A percentile compares a stretch with the other conserved stretches of the same genome.
phyloP scores from a whole-genome alignment of 371 early-diverging fungal genomes.

The Haplosporangium sp. region DNA sequence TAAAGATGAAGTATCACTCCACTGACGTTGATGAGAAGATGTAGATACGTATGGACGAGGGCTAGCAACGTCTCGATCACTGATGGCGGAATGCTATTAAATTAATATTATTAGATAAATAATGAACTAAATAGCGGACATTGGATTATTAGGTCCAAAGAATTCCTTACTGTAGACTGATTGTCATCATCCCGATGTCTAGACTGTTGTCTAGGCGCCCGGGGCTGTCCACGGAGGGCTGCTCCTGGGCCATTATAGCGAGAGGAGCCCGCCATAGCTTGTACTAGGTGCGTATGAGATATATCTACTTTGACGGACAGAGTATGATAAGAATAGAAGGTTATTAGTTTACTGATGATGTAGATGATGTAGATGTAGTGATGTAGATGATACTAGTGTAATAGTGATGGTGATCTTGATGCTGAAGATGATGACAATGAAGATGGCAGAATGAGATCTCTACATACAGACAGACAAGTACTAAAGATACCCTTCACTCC shows the following conservation, averaged over 20 bases:
- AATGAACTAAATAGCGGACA: neutral
- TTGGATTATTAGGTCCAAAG: neutral
- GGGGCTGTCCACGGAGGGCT: slow-evolving; percentile 44
- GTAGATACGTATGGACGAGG: slow-evolving; percentile 13
- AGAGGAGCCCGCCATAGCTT: slow-evolving; percentile 4
- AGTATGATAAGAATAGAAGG: neutral
- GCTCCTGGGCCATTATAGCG: slow-evolving; percentile 54
- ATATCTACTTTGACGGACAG: neutral
- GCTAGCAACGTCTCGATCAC: slow-evolving; percentile 10
- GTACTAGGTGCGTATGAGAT: neutral
- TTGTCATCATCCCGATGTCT: slow-evolving; percentile 18
- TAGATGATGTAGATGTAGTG: neutral
- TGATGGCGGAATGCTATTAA: slow-evolving; percentile 5
- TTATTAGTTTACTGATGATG: neutral
- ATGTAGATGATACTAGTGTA: neutral
- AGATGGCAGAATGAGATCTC: no score
- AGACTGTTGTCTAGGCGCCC: slow-evolving; percentile 37
- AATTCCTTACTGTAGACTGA: slow-evolving; percentile 1
- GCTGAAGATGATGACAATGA: neutral
- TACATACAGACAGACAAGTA: neutral
- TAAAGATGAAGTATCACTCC: slow-evolving; percentile 53
- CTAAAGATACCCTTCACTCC: neutral
- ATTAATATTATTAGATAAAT: neutral
- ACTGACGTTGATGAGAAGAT: slow-evolving; percentile 43
- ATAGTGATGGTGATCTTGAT: no score